Evolutionary conservation across 345 rosid genomes (phyloP), one percentile per base, ranked within the genome.

Genomic region (Toxicodendron radicans): DNA sequence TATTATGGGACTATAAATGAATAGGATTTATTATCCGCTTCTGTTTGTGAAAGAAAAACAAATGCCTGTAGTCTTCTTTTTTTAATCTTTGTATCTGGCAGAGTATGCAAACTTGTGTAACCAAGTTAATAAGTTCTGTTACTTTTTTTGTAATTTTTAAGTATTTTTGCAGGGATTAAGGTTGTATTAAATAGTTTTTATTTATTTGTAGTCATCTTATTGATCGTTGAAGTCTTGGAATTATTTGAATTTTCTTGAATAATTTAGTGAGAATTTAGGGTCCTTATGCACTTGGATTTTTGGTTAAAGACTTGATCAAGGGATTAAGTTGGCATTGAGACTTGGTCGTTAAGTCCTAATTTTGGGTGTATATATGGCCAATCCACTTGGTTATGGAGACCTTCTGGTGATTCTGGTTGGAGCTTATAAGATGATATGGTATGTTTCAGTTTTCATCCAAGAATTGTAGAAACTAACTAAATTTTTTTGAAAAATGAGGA

Each of bases 1-100:
- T 67, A 33, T 80, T 38, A 59, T 76, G 73, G 46, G 76, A 80
- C 79, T 79, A 64, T 73, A 72, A 76, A 74, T 74, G 74, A 74
- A 51, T 83, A 76, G 59, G 63, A 35, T 76, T 43, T 72, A 64
- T 24, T 66, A 67, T 58, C 27, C 9, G 24, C 49, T 56, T 66
- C 71, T 71, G 17, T 45, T 62, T 54, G 75, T 77, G 76, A 80
- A 78, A 63, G 83, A 68, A 75, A 79, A 83, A 4, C 43, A 23
- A 64, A 73, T 16, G 76, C 35, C 74, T 68, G 24, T 45, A 49
- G 70, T 70, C 21, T 57, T 65, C 56, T 59, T 51, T 51, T 79
- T 58, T 45, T 33, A 38, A 33, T 74, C 58, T 62, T 62, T 61
- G 46, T 66, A 52, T 62, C 69, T 13, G 52, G 65, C 76, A 75